These are phyloP conservation scores for Neurospora africana DNA, from an alignment of 495 filamentous ascomycete genomes.

Conservation along the genomic window DNA sequence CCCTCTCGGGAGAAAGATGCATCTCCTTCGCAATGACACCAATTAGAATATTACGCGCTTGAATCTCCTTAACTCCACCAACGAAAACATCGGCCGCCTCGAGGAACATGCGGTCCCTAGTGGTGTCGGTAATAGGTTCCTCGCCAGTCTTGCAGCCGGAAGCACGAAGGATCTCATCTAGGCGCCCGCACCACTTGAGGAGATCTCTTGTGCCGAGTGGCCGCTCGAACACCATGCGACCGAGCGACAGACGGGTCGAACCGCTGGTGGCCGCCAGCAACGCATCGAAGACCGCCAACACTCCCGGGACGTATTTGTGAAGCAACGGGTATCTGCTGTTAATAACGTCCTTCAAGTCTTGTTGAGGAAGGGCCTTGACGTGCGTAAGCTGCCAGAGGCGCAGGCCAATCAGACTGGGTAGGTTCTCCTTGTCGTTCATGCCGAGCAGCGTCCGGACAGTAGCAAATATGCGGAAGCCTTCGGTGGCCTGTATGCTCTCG, in stretches of 20 bases:
- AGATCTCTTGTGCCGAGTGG: constrained; percentile 68
- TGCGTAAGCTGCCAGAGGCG: constrained; percentile 71
- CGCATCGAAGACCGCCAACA: constrained; percentile 66
- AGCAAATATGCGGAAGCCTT: constrained; percentile 81
- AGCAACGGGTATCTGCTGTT: constrained; percentile 57
- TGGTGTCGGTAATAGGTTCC: constrained; percentile 60
- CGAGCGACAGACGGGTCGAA: constrained; percentile 42
- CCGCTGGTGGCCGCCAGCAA: constrained; percentile 45
- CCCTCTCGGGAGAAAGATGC: constrained; percentile 69
- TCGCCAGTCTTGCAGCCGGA: constrained; percentile 57
- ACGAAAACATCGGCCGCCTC: constrained; percentile 86
- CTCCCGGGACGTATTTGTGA: constrained; percentile 51
- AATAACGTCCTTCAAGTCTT: constrained; percentile 68
- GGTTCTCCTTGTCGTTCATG: constrained; percentile 55
- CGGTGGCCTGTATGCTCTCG: constrained; percentile 69
- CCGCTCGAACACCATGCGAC: constrained; percentile 45
- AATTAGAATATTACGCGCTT: constrained; percentile 50
- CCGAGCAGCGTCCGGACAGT: constrained; percentile 73
- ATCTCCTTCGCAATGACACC: constrained; percentile 69
- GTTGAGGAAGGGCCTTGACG: constrained; percentile 53
- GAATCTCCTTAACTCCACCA: constrained; percentile 58
- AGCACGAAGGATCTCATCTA: constrained; percentile 48
- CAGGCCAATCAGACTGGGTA: constrained; percentile 55
- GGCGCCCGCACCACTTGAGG: constrained; percentile 76
- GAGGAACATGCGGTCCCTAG: constrained; percentile 76